phyloP scores from a whole-genome alignment of 768 basidiomycete genomes.

The Tylopilus sp. region DNA sequence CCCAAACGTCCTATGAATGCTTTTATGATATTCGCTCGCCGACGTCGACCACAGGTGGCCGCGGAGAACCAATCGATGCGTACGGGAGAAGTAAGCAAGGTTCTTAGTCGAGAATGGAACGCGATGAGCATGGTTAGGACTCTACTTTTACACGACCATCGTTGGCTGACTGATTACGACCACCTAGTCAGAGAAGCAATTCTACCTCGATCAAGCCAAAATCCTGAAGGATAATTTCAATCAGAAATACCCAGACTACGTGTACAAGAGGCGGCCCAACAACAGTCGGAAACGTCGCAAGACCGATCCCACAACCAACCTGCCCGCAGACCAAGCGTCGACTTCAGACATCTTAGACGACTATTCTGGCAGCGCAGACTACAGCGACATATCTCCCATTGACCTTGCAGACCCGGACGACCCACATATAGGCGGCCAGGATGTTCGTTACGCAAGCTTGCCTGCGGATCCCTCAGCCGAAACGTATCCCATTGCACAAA shows the following conservation, averaged over 20 bases:
- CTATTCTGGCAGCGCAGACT: constrained; percentile 22
- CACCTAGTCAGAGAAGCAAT: constrained; percentile 72
- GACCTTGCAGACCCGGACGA: constrained; percentile 30
- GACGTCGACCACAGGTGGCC: constrained; percentile 77
- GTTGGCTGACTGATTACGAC: constrained; percentile 15
- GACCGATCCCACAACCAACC: constrained; percentile 31
- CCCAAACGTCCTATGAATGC: constrained; percentile 92
- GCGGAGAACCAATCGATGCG: constrained; percentile 88
- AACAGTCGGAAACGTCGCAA: constrained; percentile 70
- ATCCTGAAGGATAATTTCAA: constrained; percentile 85
- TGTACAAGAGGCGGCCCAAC: constrained; percentile 84
- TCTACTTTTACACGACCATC: background rate
- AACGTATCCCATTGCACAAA: constrained; percentile 11
- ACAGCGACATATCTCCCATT: constrained; percentile 40
- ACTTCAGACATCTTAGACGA: constrained; percentile 34
- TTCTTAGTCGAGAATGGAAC: constrained; percentile 84
- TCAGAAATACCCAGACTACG: constrained; percentile 83
- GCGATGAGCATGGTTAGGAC: constrained; percentile 65
- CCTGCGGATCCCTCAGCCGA: constrained; percentile 20
- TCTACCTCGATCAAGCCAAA: constrained; percentile 85
- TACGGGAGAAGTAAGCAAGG: constrained; percentile 87
- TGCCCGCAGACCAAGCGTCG: constrained; percentile 29
- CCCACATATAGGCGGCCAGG: constrained; percentile 11
- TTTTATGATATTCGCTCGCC: constrained; percentile 89
- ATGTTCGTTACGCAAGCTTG: constrained; percentile 20